A percentile compares a stretch with the other conserved stretches of the same genome.
Evolutionary conservation across 2,329 filamentous ascomycete genomes (phyloP).

Genomic region (Escovopsis sp.): DNA sequence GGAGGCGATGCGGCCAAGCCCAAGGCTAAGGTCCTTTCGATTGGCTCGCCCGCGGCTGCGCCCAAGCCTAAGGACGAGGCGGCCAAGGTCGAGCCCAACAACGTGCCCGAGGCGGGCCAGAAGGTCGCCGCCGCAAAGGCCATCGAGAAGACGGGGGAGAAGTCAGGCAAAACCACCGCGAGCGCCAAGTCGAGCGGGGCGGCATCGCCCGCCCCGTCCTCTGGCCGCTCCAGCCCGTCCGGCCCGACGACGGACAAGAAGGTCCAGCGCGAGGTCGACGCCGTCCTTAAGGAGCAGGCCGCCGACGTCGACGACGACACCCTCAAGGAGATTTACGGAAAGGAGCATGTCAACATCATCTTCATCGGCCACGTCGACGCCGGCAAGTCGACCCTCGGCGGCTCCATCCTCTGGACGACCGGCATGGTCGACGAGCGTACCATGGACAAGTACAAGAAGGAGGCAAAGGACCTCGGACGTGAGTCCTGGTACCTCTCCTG

Average conservation of each 20-base stretch:
- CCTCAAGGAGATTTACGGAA: slow-evolving; percentile 90
- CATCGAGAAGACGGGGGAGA: slow-evolving; percentile 77
- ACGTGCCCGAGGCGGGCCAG: slow-evolving; percentile 52
- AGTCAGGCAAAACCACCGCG: slow-evolving; percentile 22
- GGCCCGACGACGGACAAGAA: slow-evolving; percentile 35
- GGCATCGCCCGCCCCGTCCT: slow-evolving; percentile 68
- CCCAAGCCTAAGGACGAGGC: slow-evolving; percentile 31
- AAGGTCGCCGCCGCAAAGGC: slow-evolving; percentile 83
- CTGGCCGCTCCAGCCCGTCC: slow-evolving; percentile 71
- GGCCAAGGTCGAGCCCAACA: slow-evolving; percentile 31
- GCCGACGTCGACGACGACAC: slow-evolving; percentile 59
- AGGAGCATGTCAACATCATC: slow-evolving; percentile 86
- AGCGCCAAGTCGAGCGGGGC: slow-evolving; percentile 44
- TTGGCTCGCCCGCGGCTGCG: slow-evolving; percentile 18
- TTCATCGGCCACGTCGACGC: slow-evolving; percentile 98
- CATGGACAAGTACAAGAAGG: slow-evolving; percentile 93
- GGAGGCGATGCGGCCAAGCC: slow-evolving; percentile 42
- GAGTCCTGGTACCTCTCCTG: slow-evolving; percentile 99
- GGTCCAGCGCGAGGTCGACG: slow-evolving; percentile 54
- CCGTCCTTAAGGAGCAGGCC: slow-evolving; percentile 68
- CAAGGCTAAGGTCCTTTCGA: slow-evolving; percentile 33
- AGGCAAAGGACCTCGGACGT: slow-evolving; percentile 89
- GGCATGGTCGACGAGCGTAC: slow-evolving; percentile 99
- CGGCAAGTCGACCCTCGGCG: slow-evolving; percentile 91
- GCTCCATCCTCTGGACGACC: slow-evolving; percentile 80